These are phyloP conservation scores for Phytophthora pistaciae DNA, from an alignment of 352 stramenopile genomes.

Conservation along the genomic window DNA sequence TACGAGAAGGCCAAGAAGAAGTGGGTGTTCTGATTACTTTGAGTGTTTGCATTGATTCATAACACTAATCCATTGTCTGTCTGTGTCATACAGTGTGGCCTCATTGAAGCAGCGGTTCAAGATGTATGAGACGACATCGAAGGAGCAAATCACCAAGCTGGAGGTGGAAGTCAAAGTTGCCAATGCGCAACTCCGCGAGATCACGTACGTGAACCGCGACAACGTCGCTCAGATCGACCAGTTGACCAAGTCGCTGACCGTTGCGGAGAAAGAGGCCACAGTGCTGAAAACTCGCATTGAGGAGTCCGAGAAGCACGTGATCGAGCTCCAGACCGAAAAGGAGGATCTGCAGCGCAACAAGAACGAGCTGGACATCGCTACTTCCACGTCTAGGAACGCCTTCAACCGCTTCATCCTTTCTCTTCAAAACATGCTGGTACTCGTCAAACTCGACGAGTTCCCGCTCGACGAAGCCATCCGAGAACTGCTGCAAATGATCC, in stretches of 20 bases:
- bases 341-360: slow-evolving; percentile 72
- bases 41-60: background rate
- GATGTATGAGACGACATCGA: slow-evolving; percentile 77
- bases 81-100: slow-evolving; percentile 44
- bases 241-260: slow-evolving; percentile 62
- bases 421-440: slow-evolving; percentile 70
- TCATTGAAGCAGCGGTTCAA: slow-evolving; percentile 81
- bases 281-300: slow-evolving; percentile 49
- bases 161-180: slow-evolving; percentile 86
- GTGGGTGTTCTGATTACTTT: slow-evolving; percentile 34
- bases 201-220: slow-evolving; percentile 80
- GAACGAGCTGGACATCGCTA: slow-evolving; percentile 58
- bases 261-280: slow-evolving; percentile 58
- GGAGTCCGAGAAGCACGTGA: slow-evolving; percentile 48
- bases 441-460: slow-evolving; percentile 83
- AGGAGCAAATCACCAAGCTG: slow-evolving; percentile 83
- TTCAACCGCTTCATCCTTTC: slow-evolving; percentile 65
- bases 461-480: slow-evolving; percentile 80
- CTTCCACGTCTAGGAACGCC: slow-evolving; percentile 59
- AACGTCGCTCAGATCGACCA: slow-evolving; percentile 71
- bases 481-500: slow-evolving; percentile 70
- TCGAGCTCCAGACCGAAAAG: slow-evolving; percentile 57
- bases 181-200: slow-evolving; percentile 72
- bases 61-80: background rate
- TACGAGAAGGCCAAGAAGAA: slow-evolving; percentile 81